A percentile compares a stretch with the other conserved stretches of the same genome.
phyloP scores from a whole-genome alignment of 2,329 filamentous ascomycete genomes.

The Fusarium redolens region DNA sequence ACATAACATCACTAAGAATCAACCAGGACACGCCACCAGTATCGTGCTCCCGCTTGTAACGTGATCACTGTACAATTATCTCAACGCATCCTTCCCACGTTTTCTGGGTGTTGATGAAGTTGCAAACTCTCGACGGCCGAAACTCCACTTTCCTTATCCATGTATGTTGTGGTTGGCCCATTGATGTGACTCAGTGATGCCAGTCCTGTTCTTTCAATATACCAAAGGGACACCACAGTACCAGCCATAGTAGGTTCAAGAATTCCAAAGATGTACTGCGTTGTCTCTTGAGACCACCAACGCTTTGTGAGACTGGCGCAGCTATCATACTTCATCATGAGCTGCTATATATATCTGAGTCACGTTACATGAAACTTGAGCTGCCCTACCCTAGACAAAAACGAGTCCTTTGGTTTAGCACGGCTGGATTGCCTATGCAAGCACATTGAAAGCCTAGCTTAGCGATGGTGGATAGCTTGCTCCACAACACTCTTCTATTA shows the following conservation, averaged over 20 bases:
- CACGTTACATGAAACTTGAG: neutral
- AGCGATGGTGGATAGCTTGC: neutral
- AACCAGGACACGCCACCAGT: neutral
- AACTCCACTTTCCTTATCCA: neutral
- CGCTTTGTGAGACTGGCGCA: too few species aligned
- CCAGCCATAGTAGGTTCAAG: neutral
- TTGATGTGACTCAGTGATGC: slow-evolving; percentile 11
- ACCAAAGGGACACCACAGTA: neutral
- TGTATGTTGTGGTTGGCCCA: slow-evolving; percentile 1
- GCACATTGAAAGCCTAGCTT: neutral
- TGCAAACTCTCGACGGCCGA: slow-evolving; percentile 4
- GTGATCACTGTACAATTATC: neutral
- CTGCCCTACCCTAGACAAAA: slow-evolving; percentile 3
- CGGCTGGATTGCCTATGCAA: neutral
- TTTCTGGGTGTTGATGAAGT: neutral
- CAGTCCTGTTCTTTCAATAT: neutral
- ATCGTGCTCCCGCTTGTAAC: neutral
- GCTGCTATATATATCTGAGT: neutral
- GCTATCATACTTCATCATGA: neutral
- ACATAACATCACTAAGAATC: neutral
- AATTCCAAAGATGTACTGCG: too few species aligned
- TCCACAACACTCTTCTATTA: neutral
- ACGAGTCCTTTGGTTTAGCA: neutral
- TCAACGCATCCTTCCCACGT: neutral
- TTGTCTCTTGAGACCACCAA: neutral